phyloP scores from a whole-genome alignment of 176 grass and related monocot genomes.

The Chloris gayana region DNA sequence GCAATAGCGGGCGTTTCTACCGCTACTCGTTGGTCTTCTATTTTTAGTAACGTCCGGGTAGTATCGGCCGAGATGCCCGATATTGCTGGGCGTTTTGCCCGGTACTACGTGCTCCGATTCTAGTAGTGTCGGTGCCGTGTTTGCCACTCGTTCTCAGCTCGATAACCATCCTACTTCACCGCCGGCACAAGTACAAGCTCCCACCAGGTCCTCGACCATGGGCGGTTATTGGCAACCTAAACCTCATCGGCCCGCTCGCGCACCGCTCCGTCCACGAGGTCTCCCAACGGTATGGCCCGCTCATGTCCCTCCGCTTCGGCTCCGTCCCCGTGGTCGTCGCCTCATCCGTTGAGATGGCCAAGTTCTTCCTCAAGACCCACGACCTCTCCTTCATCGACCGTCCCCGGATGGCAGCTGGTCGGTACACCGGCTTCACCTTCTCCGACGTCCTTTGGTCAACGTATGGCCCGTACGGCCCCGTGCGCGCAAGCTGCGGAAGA shows the following conservation, averaged over 20 bases:
- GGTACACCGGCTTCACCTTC: neutral
- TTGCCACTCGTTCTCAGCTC: too few relatives aligned
- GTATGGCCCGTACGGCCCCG: neutral
- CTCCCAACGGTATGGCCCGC: neutral
- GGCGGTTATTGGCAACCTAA: neutral
- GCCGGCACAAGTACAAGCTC: neutral
- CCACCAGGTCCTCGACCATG: too few relatives aligned
- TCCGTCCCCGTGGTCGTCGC: neutral
- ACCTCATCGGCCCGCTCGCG: neutral
- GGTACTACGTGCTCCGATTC: too few relatives aligned
- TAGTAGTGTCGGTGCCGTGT: too few relatives aligned
- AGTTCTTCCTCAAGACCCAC: neutral
- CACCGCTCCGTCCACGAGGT: neutral
- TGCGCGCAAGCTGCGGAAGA: neutral
- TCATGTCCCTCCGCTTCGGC: neutral
- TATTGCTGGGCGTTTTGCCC: too few relatives aligned
- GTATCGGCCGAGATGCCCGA: too few relatives aligned
- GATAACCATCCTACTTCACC: too few relatives aligned
- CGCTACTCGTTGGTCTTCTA: too few relatives aligned
- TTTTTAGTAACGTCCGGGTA: too few relatives aligned
- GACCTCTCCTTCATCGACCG: neutral
- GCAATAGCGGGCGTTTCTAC: too few relatives aligned
- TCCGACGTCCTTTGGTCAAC: neutral
- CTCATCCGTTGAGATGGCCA: neutral
- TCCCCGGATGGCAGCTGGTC: too few relatives aligned